Base-by-base conservation (phyloP, 2,329 filamentous ascomycete genomes). In the Penicillium decumbens region DNA sequence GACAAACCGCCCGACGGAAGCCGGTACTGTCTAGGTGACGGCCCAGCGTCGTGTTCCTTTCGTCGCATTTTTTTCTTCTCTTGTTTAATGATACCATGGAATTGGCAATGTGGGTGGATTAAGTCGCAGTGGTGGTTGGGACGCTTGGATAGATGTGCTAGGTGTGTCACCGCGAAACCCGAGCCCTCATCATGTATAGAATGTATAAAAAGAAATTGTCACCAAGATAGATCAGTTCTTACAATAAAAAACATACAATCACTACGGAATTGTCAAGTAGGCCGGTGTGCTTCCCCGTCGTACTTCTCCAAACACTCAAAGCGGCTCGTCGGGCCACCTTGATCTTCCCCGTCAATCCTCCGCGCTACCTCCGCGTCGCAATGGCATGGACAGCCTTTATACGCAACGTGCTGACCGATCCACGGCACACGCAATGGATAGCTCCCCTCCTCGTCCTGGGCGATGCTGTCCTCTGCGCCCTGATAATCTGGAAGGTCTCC, bases 401-500 rank as follows among this genome's bases (percentile, higher is more conserved):
- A 39, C 52, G 63, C 44, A 68, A 70, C 55, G 54, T 83, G 10
- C 72, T 77, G 27, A 73, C 67, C n/a, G 78, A 84, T 55, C 76
- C 79, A 1, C 72, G 72, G 42, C 77, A 84, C 61, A 77, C 77
- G 41, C 70, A 65, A 79, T 85, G 82, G 82, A 77, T 91, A 37
- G 75, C 83, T 5, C 78, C 83, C 0, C 73, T 83, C 3, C 76
- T 95, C 5, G 76, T 93, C 57, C 67, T 86, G 28, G 75, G 80
- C 46, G 91, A 96, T 65, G 83, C 82, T 6, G 69, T 80, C 15
- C 79, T 95, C 20, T 93, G 88, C 69, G 78, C 74, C 13, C 67
- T 88, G 29, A 79, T 96, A 56, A 87, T 95, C 56, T 84, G 82
- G 79, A 91, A 84, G 68, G 79, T 95, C 50, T 84, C 90, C 35